These are phyloP conservation scores for Solanum bulbocastanum DNA, from an alignment of 257 asterid species.

Conservation along the genomic window DNA sequence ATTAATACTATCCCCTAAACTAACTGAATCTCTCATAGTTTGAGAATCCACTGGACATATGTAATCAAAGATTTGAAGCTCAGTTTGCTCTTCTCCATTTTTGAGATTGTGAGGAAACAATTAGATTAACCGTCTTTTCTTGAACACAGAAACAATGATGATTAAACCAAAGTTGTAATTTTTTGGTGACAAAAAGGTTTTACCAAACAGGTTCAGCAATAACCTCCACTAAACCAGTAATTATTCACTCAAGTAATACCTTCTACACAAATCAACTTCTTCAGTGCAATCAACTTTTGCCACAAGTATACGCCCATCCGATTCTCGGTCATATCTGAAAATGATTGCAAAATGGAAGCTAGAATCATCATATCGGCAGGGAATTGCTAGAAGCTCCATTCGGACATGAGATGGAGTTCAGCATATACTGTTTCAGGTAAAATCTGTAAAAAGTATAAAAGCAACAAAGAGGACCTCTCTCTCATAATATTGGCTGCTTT, in stretches of 20 bases:
- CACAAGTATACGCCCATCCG: conserved; percentile 80
- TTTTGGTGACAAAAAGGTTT: background rate
- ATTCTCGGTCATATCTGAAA: conserved; percentile 67
- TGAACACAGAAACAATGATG: background rate
- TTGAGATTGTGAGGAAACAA: background rate
- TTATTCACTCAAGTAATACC: conserved; percentile 32
- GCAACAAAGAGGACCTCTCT: conserved; percentile 49
- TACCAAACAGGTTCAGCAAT: background rate
- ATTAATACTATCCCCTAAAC: background rate
- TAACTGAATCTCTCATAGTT: background rate
- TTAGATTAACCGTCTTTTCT: background rate
- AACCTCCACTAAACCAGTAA: background rate
- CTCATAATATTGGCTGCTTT: conserved; percentile 79
- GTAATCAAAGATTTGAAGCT: background rate
- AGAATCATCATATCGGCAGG: conserved; percentile 11
- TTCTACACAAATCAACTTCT: conserved; percentile 70
- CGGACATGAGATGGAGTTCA: conserved; percentile 5
- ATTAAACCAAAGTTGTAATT: background rate
- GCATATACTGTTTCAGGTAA: background rate
- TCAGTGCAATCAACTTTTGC: conserved; percentile 88
- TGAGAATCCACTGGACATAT: background rate
- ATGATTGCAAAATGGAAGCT: conserved; percentile 7
- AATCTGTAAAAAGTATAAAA: conserved; percentile 5
- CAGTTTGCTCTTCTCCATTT: background rate
- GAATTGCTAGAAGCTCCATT: conserved; percentile 9